phyloP scores from a whole-genome alignment of 352 stramenopile genomes.

The Thraustochytrium sp. region DNA sequence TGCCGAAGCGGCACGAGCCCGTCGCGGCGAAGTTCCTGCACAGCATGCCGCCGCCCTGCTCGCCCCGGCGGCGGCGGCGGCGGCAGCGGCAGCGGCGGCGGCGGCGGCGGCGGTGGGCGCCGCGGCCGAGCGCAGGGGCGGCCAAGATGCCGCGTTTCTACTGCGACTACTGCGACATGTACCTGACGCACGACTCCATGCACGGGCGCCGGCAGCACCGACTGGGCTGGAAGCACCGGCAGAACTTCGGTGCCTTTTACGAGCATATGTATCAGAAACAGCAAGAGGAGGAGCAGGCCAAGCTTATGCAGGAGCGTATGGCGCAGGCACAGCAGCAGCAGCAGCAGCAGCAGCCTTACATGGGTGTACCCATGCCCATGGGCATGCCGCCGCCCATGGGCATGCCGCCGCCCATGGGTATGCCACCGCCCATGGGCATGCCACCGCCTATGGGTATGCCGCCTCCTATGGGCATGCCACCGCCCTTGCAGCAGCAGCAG shows the following conservation, averaged over 20 bases:
- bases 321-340: neutral
- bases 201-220: slow-evolving; percentile 78
- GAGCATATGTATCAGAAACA: slow-evolving; percentile 52
- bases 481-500: neutral
- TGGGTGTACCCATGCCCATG: neutral
- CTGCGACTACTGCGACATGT: slow-evolving; percentile 89
- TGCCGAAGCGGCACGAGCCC: too few relatives aligned
- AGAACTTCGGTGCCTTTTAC: slow-evolving; percentile 89
- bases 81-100: too few relatives aligned
- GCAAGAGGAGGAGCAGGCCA: neutral
- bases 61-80: too few relatives aligned
- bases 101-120: too few relatives aligned
- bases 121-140: neutral
- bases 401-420: neutral
- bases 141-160: slow-evolving; percentile 80
- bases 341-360: neutral
- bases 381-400: neutral
- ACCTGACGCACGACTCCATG: slow-evolving; percentile 87
- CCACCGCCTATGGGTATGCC: neutral
- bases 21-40: too few relatives aligned
- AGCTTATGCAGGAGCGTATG: neutral
- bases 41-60: too few relatives aligned
- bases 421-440: neutral
- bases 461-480: neutral
- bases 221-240: slow-evolving; percentile 79